Evolutionary conservation across 345 rosid species (phyloP), one percentile per base, ranked within the genome.

Genomic region (Turnera subulata): DNA sequence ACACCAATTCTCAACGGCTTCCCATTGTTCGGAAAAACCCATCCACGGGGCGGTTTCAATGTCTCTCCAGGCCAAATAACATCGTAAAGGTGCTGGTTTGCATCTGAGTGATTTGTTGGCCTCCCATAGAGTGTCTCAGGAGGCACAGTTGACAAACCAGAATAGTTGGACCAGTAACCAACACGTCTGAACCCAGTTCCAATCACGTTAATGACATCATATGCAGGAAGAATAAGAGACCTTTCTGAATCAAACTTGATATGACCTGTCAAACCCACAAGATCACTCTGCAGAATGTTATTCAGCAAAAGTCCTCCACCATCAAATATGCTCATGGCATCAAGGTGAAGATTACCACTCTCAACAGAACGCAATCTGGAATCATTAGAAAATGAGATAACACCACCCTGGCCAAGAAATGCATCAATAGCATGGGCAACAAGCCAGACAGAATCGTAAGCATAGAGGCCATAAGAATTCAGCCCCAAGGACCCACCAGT

Each of bases 21-120:
- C 73, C 99, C 99, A 55, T 83, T 86, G 78, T 82, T 85, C 1
- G 97, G 83, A 44, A 93, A 89, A 48, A 81, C 99, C 97, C 99
- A 93, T 64, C 99, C 99, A 11, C 94, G 93, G 35, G 99, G 99
- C 39, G 61, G 80, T 25, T 61, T 44, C 56, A 60, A 59, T n/a
- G 88, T 75, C 62, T 89, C 99, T 42, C 98, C 99, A 0, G 97
- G 99, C 99, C 99, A 93, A 53, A 93, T 83, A 53, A 83, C 96
- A 55, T 56, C 53, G 50, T 73, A 61, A 20, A 93, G 72, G 18
- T 86, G 61, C 69, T 77, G 94, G 73, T 37, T 83, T 62, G 70
- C 53, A 53, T 58, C 78, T 46, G 95, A 88, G 43, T 76, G 76
- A 71, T 86, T 89, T 29, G 88, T 83, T 54, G 80, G 71, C 58